Base-by-base conservation (phyloP, 768 basidiomycete genomes). In the Russula compacta region DNA sequence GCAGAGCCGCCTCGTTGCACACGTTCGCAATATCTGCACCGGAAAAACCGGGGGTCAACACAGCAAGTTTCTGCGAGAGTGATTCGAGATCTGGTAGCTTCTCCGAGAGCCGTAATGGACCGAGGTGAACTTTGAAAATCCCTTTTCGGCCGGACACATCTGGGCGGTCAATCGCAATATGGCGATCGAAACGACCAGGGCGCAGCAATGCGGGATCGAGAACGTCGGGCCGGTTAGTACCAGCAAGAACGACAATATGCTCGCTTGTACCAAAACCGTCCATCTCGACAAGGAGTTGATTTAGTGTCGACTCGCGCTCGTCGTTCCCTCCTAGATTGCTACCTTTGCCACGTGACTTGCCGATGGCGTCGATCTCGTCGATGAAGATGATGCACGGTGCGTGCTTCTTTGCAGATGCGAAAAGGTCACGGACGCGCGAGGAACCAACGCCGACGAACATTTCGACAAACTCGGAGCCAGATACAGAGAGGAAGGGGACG, bases 391-490 rank as follows among this genome's bases (percentile, higher is more conserved):
- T 99, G 71, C 92, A 95, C 0, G 97, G 97, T 0, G 97, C 94
- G 71, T 97, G 84, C 79, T 98, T 98, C 82, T 91, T 94, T 50
- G 97, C 97, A 4, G 89, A 94, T 38, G 94, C 89, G 73, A 99
- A 99, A 46, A 99, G 84, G 74, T 99, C 97, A 51, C 97, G 86
- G 11, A 99, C 97, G 64, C 97, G 85, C 4, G 93, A 95, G 2
- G 97, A 94, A 60, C 97, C 97, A 54, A 98, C 97, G 74, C 97
- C 97, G 67, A 99, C 97, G 71, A 98, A 99, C 95, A 98, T 98
- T 76, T 99, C 97, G 63, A 99, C 94, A 71, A 99, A 98, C 71
- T 99, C 97, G 46, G 95, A 98, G 53, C 97, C 97, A 50, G 95
- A 98, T 44, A 98, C 97, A 24, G 93, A 95, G 60, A 98, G 82